Evolutionary conservation across 2,329 filamentous ascomycete species (phyloP).

Genomic region (Microsporum audouinii): DNA sequence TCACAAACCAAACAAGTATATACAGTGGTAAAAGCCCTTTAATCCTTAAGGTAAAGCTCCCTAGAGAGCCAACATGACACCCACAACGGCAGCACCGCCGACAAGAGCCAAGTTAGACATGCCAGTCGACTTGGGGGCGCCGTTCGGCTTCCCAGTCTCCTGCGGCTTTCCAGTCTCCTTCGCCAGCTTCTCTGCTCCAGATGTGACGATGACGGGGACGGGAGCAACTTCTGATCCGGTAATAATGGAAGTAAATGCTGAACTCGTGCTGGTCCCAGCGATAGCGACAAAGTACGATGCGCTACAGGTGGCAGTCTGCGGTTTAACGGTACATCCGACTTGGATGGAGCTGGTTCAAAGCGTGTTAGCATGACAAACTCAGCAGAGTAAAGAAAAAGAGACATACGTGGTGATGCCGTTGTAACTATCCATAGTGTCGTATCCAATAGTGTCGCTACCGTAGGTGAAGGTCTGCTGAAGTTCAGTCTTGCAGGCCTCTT

Average conservation of each 20-base stretch:
- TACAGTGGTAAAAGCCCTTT: background rate
- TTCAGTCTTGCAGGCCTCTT: background rate
- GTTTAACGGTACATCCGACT: background rate
- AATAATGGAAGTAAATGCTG: background rate
- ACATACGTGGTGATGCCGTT: background rate
- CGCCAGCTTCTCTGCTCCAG: conserved; percentile 10
- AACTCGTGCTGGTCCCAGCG: background rate
- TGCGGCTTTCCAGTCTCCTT: background rate
- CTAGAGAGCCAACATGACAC: conserved; percentile 5
- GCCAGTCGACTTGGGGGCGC: conserved; percentile 7
- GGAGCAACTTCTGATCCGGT: background rate
- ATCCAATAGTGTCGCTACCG: background rate
- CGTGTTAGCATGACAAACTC: background rate
- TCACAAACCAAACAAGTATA: background rate
- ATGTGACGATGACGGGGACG: conserved; percentile 8
- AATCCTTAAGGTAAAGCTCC: background rate
- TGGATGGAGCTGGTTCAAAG: background rate
- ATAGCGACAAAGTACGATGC: background rate
- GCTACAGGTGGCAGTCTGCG: background rate
- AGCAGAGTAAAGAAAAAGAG: background rate
- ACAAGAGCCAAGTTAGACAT: conserved; percentile 5
- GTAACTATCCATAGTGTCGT: background rate
- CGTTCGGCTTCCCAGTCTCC: background rate
- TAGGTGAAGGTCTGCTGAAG: background rate
- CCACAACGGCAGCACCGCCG: conserved; percentile 7